Conservation (phyloP, 2,329 filamentous ascomycete genomes). For the Diaporthe destruens region DNA sequence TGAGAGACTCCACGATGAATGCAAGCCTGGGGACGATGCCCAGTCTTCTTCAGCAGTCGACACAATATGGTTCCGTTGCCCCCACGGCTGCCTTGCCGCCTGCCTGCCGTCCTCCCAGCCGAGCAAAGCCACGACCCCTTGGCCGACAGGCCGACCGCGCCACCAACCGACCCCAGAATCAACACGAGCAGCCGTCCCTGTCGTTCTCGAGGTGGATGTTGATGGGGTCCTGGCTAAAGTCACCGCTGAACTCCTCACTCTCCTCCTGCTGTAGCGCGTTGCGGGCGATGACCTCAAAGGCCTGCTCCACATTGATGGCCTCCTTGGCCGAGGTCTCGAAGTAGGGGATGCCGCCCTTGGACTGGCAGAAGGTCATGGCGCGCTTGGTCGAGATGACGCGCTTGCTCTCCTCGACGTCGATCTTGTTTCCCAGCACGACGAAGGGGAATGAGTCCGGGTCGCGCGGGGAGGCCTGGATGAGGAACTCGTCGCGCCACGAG, state of each 20-base stretch:
- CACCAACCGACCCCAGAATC: constrained; percentile 49
- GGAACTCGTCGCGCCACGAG: constrained; percentile 97
- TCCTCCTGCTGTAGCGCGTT: constrained; percentile 97
- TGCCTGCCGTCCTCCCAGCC: neutral
- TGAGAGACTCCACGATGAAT: constrained; percentile 18
- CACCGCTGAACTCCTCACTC: constrained; percentile 95
- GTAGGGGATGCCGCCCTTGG: constrained; percentile 96
- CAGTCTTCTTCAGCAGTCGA: constrained; percentile 10
- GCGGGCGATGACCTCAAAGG: constrained; percentile 89
- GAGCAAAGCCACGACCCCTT: neutral
- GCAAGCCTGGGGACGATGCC: constrained; percentile 12
- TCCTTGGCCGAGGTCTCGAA: constrained; percentile 99
- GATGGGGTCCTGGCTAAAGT: constrained; percentile 93
- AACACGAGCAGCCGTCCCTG: constrained; percentile 93
- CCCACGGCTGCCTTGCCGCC: neutral
- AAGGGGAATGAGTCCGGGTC: constrained; percentile 99
- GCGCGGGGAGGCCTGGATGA: constrained; percentile 96
- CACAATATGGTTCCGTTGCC: neutral
- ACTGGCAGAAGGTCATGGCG: constrained; percentile 97
- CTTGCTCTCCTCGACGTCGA: constrained; percentile 98
- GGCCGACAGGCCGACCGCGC: neutral
- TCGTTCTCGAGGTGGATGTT: constrained; percentile 98
- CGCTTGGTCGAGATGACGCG: constrained; percentile 96
- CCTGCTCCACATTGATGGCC: constrained; percentile 94
- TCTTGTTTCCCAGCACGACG: constrained; percentile 98